A percentile compares a stretch with the other conserved stretches of the same genome.
These are phyloP conservation scores for Phaffomyces thermotolerans DNA, from an alignment of 805 yeast genomes.

Conservation along the genomic window DNA sequence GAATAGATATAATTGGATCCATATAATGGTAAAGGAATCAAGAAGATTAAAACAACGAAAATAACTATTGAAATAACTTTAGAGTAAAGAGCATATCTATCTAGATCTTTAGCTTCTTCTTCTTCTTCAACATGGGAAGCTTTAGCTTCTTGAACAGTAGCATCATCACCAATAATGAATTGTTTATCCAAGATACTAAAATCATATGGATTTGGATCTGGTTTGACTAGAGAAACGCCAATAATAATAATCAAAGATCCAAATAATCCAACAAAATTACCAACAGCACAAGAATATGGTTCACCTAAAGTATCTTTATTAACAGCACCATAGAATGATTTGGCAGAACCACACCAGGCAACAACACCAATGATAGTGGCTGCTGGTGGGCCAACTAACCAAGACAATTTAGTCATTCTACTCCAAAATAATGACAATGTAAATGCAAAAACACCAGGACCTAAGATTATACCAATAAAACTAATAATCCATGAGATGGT, in stretches of 20 bases:
- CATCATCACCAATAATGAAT: conserved; percentile 28
- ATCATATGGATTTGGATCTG: conserved; percentile 21
- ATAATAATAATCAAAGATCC: conserved; percentile 26
- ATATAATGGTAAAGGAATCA: conserved; percentile 92
- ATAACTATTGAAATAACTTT: conserved; percentile 30
- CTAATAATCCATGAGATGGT: conserved; percentile 35
- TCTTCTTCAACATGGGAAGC: conserved; percentile 19
- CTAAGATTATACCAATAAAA: conserved; percentile 33
- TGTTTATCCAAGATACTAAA: conserved; percentile 14
- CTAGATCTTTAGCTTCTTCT: conserved; percentile 21
- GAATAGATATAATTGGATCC: conserved; percentile 37
- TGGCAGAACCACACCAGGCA: conserved; percentile 21
- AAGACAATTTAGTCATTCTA: conserved; percentile 10
- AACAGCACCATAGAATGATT: conserved; percentile 17
- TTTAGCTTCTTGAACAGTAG: conserved; percentile 25
- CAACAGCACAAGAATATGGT: conserved; percentile 14
- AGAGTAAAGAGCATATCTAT: conserved; percentile 11
- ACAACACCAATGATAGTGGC: conserved; percentile 19
- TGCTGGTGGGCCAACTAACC: conserved; percentile 21
- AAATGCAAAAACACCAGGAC: conserved; percentile 32
- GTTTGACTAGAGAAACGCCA: conserved; percentile 23
- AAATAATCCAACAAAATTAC: conserved; percentile 18
- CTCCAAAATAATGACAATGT: conserved; percentile 28
- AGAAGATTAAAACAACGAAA: conserved; percentile 24
- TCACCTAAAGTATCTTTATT: conserved; percentile 15